Evolutionary conservation across 495 filamentous ascomycete genomes (phyloP), one percentile per base, ranked within the genome.

Genomic region (Elasticomyces elasticus): DNA sequence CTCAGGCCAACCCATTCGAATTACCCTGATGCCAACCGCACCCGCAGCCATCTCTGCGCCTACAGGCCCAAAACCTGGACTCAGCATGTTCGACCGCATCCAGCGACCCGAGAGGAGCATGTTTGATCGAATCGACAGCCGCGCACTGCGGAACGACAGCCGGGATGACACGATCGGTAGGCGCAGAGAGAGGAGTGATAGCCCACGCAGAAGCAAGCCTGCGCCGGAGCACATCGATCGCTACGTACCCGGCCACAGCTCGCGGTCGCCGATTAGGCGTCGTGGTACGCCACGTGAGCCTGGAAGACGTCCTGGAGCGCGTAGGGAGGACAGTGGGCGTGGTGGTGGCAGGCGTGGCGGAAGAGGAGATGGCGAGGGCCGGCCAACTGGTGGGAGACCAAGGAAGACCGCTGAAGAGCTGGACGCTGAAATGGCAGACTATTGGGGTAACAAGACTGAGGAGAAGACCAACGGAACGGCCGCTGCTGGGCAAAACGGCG

Each of bases 361-460:
- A 6, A 67, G 64, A n/a, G 38, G 33, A 7, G 60, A 59, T 43
- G 57, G 49, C 0, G 60, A 60, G 5, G 62, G 56, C 7, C 5
- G 62, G n/a, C 30, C 50, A 31, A 15, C 54, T 52, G 80, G 81
- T 40, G 73, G 68, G 24, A 77, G 91, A 47, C 84, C 83, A 1
- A 84, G 79, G 66, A 95, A 95, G 79, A 95, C 90, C 5, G 85
- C 89, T 47, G 87, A 94, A 61, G 86, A 97, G 64, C 73, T 97
- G 35, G 91, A 97, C 64, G 83, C 85, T 31, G 91, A 97, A 72
- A 97, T 97, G 91, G 89, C 81, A 30, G 87, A 95, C 64, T 97
- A 97, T 69, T 97, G 86, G 74, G 76, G 69, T 27, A 52, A 30
- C 17, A 56, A 45, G 42, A 10, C 24, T 3, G 19, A 45, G 25